These are phyloP conservation scores for Tulasnella sp. DNA, from an alignment of 768 basidiomycete species.

Conservation along the genomic window DNA sequence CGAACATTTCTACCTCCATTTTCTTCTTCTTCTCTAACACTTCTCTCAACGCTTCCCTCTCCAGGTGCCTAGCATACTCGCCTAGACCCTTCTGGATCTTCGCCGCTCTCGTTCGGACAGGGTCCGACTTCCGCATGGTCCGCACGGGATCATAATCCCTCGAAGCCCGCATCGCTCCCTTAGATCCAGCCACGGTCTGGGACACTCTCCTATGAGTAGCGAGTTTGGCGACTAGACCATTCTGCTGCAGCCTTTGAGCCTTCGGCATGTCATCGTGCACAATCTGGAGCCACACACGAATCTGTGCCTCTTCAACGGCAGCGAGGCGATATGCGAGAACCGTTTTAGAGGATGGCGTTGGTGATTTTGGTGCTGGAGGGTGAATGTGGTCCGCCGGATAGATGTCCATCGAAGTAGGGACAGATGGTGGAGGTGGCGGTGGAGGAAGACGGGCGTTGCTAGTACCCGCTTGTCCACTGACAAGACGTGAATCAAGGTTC, in stretches of 20 bases:
- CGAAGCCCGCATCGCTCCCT: background rate
- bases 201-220: constrained; percentile 63
- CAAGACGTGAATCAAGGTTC: too few species aligned
- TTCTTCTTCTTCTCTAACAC: constrained; percentile 86
- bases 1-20: constrained; percentile 88
- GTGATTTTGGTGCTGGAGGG: background rate
- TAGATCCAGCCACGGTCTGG: background rate
- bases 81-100: constrained; percentile 93
- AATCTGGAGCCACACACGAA: constrained; percentile 84
- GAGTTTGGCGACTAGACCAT: constrained; percentile 55
- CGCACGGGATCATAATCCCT: background rate
- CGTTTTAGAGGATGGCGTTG: constrained; percentile 18
- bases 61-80: constrained; percentile 45
- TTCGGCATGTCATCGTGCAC: constrained; percentile 76
- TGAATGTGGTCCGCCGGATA: background rate
- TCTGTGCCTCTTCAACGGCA: constrained; percentile 70
- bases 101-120: constrained; percentile 63
- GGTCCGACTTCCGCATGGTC: too few species aligned
- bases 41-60: constrained; percentile 97
- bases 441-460: constrained; percentile 32
- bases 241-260: constrained; percentile 69
- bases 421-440: constrained; percentile 55
- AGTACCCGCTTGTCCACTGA: too few species aligned
- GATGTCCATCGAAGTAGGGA: background rate
- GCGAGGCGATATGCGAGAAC: constrained; percentile 66